These are phyloP conservation scores for Nannizzia gypsea DNA, from an alignment of 2,329 filamentous ascomycete species.

Conservation along the genomic window DNA sequence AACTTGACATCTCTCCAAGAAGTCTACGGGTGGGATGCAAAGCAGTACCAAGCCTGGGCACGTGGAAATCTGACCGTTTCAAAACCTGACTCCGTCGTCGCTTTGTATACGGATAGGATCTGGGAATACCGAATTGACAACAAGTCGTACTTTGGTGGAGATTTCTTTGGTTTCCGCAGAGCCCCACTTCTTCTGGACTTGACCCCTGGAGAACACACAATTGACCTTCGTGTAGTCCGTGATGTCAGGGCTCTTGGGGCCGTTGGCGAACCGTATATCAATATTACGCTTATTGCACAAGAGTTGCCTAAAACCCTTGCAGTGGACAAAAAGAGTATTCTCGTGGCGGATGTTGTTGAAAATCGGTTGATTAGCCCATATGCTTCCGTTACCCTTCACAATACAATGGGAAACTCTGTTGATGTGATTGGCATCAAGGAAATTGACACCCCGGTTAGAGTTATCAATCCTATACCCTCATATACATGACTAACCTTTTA, in stretches of 20 bases:
- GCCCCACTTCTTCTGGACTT: slow-evolving; percentile 42
- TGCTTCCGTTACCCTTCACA: slow-evolving; percentile 41
- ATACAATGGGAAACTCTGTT: slow-evolving; percentile 24
- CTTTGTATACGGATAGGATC: slow-evolving; percentile 38
- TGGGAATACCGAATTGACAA: slow-evolving; percentile 45
- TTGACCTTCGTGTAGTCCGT: slow-evolving; percentile 44
- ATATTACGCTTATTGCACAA: slow-evolving; percentile 29
- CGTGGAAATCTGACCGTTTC: slow-evolving; percentile 38
- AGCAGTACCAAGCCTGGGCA: slow-evolving; percentile 49
- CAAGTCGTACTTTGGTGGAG: slow-evolving; percentile 44
- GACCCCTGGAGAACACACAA: slow-evolving; percentile 37
- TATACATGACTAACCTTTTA: neutral
- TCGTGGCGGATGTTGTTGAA: slow-evolving; percentile 43
- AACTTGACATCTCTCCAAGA: slow-evolving; percentile 43
- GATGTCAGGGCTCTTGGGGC: slow-evolving; percentile 48
- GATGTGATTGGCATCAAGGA: slow-evolving; percentile 17
- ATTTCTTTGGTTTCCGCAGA: slow-evolving; percentile 42
- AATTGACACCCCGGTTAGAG: neutral
- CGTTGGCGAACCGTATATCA: slow-evolving; percentile 36
- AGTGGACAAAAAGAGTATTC: slow-evolving; percentile 24
- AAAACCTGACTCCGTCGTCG: slow-evolving; percentile 22
- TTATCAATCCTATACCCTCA: neutral
- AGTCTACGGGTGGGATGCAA: slow-evolving; percentile 48
- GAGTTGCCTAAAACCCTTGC: slow-evolving; percentile 20
- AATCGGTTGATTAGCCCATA: slow-evolving; percentile 37